Evolutionary conservation across 768 basidiomycete genomes (phyloP), one percentile per base, ranked within the genome.

Genomic region (Cantharellus anzutake): DNA sequence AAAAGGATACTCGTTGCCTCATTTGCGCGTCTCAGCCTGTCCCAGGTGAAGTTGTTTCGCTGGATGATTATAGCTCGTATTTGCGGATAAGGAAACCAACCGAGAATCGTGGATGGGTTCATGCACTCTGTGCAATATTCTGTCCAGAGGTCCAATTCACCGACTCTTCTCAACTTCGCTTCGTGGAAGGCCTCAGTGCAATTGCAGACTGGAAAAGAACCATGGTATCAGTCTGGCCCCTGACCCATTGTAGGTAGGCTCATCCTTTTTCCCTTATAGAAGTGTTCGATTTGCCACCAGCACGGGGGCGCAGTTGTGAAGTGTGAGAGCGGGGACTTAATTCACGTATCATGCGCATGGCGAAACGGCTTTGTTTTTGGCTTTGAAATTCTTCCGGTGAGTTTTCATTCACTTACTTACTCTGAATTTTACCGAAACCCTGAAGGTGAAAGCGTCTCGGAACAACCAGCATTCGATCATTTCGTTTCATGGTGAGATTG

Each of bases 291-390:
- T 59, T 97, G 94, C 68, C 73, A 42, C 75, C 79, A 60, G 68
- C 56, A 4, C 64, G 62, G 82, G 41, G 94, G 94, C 4, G 87
- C 88, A 2, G 84, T 86, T 44, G 75, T 93, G 38, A 79, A 81
- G 50, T 99, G 96, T 72, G 78, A 73, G 48, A 90, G 91, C 65
- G 97, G 96, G 68, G 79, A 76, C 57, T 81, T 86, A 64, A 91
- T 83, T 68, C 96, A 99, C 68, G 75, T 83, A 4, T 83, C 88
- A 0, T 99, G 96, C 69, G 96, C 90, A 20, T 97, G 89, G 87
- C 78, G 76, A 58, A 74, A 81, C 44, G 84, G 84, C 0, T 80
- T 84, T 72, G 83, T 76, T 64, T 92, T 98, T 64, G 92, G 89
- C 38, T 96, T 99, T 70, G 93, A 98, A 72, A 79, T 98, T 44